These are phyloP conservation scores for Breynia disticha DNA, from an alignment of 441 rosid species.

Conservation along the genomic window DNA sequence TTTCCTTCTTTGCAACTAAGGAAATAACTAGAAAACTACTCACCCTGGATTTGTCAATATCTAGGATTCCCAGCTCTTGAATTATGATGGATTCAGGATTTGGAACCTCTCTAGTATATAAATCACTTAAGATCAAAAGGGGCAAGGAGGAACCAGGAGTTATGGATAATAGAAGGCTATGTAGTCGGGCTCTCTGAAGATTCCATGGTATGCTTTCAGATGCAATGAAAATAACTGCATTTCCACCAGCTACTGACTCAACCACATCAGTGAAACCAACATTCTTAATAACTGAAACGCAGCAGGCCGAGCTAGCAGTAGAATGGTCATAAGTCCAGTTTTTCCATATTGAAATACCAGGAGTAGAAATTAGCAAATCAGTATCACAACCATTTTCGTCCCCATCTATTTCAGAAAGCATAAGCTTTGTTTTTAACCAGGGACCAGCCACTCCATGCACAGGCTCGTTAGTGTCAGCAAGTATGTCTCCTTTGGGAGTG, in stretches of 20 bases:
- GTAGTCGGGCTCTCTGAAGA: conserved; percentile 48
- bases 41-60: conserved; percentile 57
- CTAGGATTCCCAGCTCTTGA: conserved; percentile 48
- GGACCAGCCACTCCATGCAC: conserved; percentile 33
- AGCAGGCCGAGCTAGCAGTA: conserved; percentile 37
- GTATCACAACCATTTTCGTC: conserved; percentile 15
- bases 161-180: conserved; percentile 48
- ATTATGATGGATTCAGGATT: conserved; percentile 35
- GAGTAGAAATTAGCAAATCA: conserved; percentile 45
- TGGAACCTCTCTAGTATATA: conserved; percentile 26
- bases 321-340: conserved; percentile 47
- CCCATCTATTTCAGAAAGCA: conserved; percentile 37
- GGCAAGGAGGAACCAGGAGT: conserved; percentile 66
- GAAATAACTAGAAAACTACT: conserved; percentile 43
- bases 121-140: conserved; percentile 60
- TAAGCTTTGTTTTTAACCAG: conserved; percentile 76
- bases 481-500: conserved; percentile 21
- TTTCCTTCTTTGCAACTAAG: conserved; percentile 40
- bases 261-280: conserved; percentile 24
- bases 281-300: conserved; percentile 65
- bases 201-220: conserved; percentile 54
- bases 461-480: conserved; percentile 20
- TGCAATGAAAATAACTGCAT: conserved; percentile 64
- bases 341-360: conserved; percentile 76
- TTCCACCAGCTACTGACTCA: conserved; percentile 52